Evolutionary conservation across 768 basidiomycete genomes (phyloP).

Genomic region (Podaxis sp.): DNA sequence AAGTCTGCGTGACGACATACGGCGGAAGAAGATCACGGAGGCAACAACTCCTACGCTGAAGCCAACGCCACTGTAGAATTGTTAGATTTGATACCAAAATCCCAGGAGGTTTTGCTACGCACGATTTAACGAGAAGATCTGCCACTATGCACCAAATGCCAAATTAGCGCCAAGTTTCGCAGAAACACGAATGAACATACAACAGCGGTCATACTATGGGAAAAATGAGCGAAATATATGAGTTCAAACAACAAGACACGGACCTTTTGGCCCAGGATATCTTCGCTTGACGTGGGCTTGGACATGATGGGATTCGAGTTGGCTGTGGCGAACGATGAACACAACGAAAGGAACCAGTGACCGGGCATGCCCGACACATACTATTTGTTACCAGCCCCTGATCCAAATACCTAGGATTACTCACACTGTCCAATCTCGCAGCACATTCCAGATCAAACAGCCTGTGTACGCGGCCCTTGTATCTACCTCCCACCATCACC

Average conservation of each 20-base stretch:
- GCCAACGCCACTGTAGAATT: conserved; percentile 68
- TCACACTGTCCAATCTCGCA: neutral
- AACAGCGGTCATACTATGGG: conserved; percentile 78
- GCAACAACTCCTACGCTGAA: conserved; percentile 87
- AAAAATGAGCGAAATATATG: conserved; percentile 18
- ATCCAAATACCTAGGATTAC: conserved; percentile 21
- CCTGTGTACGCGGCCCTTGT: conserved; percentile 12
- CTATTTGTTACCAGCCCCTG: conserved; percentile 23
- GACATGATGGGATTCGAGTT: conserved; percentile 44
- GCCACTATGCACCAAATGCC: conserved; percentile 24
- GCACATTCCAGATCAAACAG: conserved; percentile 5
- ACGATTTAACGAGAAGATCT: conserved; percentile 78
- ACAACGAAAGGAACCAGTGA: neutral
- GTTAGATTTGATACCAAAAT: conserved; percentile 16
- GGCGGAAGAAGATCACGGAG: conserved; percentile 88
- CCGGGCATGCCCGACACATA: conserved; percentile 17
- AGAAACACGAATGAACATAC: conserved; percentile 46
- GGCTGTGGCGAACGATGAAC: conserved; percentile 24
- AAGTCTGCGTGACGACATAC: conserved; percentile 48
- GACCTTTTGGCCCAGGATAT: conserved; percentile 89
- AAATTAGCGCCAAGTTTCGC: conserved; percentile 13
- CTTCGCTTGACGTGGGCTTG: conserved; percentile 82
- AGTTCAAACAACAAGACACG: conserved; percentile 6
- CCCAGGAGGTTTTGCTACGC: conserved; percentile 22
- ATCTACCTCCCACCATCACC: conserved; percentile 5